Base-by-base conservation (phyloP, 257 asterid genomes). In the Apocynum venetum region DNA sequence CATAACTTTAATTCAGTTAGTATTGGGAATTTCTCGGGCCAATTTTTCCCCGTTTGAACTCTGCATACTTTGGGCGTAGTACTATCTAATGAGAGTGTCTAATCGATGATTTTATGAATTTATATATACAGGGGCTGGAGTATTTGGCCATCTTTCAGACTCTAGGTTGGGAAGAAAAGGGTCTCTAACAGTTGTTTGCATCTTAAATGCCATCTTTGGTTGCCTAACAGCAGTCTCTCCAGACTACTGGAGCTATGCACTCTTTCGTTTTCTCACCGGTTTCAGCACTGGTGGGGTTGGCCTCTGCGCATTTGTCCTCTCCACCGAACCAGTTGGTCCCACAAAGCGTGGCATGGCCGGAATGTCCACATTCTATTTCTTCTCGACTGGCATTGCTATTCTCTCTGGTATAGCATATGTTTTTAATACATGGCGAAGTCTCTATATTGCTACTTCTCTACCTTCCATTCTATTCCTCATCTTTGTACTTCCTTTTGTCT, bases 271-370 rank as follows among this genome's bases (percentile, higher is more conserved):
- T 72, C 92, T 94, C 51, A 89, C 97, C 46, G 98, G 98, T 35
- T 92, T 89, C 86, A 92, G 97, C 88, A 92, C 94, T 0, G 97
- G 98, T 38, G 97, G 98, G 0, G 92, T 88, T 4, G 98, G 98
- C 83, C 96, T 94, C 43, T 90, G 97, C 51, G 87, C 97, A 15
- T 92, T 94, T 76, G 97, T 94, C 80, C 94, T 92, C 0, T 87
- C 98, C 38, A 92, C 97, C 2, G 98, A 94, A 87, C 98, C 98
- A 36, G 69, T 92, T 0, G 98, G 98, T 38, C 97, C 96, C 7
- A 40, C 81, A 2, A 88, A 82, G 82, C 97, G 97, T 0, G 98
- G 98, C 0, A 51, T 83, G 7, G 97, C 91, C 0, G 98, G 97
- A 2, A 94, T 94, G 98, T 94, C 96, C 46, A 94, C 97, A 0